Percentiles rank a stretch among this genome's conserved stretches.
Evolutionary conservation across 805 yeast genomes (phyloP).

Genomic region (Debaryomyces hansenii): DNA sequence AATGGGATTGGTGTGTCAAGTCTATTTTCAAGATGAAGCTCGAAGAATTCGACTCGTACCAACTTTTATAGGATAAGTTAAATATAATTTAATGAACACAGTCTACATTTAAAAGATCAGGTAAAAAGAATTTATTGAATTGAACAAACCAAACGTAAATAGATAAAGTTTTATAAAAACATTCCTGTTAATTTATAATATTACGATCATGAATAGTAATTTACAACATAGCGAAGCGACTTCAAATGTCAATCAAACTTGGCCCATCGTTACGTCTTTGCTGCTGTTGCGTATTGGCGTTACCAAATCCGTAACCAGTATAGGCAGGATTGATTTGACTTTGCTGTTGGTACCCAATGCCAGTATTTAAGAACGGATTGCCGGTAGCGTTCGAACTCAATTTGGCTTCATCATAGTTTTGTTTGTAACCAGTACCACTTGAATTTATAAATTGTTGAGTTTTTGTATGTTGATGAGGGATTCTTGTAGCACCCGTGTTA

Average conservation of each 20-base stretch:
- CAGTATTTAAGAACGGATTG: conserved; percentile 65
- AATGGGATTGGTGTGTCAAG: conserved; percentile 66
- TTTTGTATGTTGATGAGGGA: conserved; percentile 90
- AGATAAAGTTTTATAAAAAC: neutral
- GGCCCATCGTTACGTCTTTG: conserved; percentile 38
- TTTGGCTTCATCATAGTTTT: conserved; percentile 32
- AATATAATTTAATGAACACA: too few relatives aligned
- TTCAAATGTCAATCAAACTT: conserved; percentile 46
- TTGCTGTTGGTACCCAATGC: conserved; percentile 43
- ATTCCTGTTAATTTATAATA: neutral
- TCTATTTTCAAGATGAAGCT: conserved; percentile 51
- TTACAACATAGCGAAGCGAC: neutral
- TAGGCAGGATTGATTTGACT: conserved; percentile 65
- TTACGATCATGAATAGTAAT: too few relatives aligned
- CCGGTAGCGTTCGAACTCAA: conserved; percentile 43
- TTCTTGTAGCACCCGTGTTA: conserved; percentile 76
- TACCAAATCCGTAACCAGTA: conserved; percentile 95
- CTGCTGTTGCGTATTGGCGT: conserved; percentile 46
- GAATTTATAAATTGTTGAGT: conserved; percentile 82
- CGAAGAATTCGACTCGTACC: conserved; percentile 19
- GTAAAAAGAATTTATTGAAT: neutral
- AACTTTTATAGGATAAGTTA: conserved; percentile 8
- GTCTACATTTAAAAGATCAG: too few relatives aligned
- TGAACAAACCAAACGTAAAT: neutral
- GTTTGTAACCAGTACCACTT: conserved; percentile 79